phyloP scores from a whole-genome alignment of 345 rosid genomes.

The Jatropha curcas region DNA sequence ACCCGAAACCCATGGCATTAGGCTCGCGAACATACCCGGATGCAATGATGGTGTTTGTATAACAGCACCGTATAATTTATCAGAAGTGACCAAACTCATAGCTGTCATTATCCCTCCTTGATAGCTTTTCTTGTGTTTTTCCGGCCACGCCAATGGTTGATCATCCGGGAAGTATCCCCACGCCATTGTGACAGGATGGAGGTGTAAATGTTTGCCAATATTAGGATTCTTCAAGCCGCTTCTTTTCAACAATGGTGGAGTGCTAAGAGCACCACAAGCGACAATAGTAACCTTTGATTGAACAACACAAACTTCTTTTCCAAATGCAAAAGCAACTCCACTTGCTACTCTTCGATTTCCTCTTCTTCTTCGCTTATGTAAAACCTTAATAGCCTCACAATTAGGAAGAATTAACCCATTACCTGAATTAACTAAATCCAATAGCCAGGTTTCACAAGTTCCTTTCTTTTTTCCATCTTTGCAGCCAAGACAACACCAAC shows the following conservation, averaged over 20 bases:
- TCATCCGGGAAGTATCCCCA: constrained; percentile 81
- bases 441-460: constrained; percentile 81
- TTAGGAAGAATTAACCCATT: constrained; percentile 69
- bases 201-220: constrained; percentile 68
- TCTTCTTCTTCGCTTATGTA: constrained; percentile 36
- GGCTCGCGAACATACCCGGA: constrained; percentile 73
- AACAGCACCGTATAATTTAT: constrained; percentile 63
- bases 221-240: constrained; percentile 63
- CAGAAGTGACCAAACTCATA: too few species aligned
- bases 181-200: constrained; percentile 84
- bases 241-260: constrained; percentile 53
- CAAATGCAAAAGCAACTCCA: constrained; percentile 56
- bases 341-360: constrained; percentile 38
- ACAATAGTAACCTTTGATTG: constrained; percentile 62
- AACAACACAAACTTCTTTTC: constrained; percentile 46
- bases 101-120: constrained; percentile 89
- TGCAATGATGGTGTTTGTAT: constrained; percentile 80
- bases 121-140: constrained; percentile 55
- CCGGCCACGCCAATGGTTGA: constrained; percentile 35
- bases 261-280: constrained; percentile 76
- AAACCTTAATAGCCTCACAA: constrained; percentile 56
- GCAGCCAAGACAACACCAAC: constrained; percentile 86
- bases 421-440: constrained; percentile 68
- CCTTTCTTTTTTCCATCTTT: constrained; percentile 77
- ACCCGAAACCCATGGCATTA: constrained; percentile 82